Evolutionary conservation across 2,329 filamentous ascomycete genomes (phyloP), one percentile per base, ranked within the genome.

Genomic region (Hypoxylon sp.): DNA sequence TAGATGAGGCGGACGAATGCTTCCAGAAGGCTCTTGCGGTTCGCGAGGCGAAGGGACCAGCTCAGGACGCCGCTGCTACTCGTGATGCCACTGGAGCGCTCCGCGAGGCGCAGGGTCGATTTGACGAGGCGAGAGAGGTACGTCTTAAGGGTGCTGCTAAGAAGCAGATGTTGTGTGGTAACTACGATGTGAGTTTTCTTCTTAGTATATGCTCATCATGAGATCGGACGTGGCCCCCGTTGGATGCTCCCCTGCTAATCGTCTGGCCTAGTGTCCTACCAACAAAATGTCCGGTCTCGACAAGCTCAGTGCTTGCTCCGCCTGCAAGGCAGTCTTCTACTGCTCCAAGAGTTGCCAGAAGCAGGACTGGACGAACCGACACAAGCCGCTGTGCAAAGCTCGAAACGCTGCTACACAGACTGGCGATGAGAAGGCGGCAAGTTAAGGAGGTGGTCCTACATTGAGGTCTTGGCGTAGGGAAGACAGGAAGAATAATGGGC

Each of bases 81-180:
- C 59, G 72, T 1, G 71, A 73, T 25, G 71, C 64, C 17, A 42
- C 72, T 37, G 71, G 61, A 27, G 60, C 59, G 6, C 54, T 73
- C 55, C 49, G 72, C 7, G 72, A 74, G 64, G 64, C 66, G 4
- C 71, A 74, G 64, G 71, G 68, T 0, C 50, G 66, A 13, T 72
- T 71, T 22, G 60, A 30, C 0, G 72, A 71, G 6, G 71, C 71
- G 3, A 55, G 63, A 13, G 63, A 67, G 35, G 55, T 71, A 13
- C 63, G 72, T 1, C 59, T 73, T 2, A n/a, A 42, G 8, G 70
- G 72, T 11, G 22, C 33, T 2, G 30, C 27, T 40, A 62, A 67
- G 56, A 56, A 49, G 3, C 25, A 66, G 49, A 69, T 72, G n/a
- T 31, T 72, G 51, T 72, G 72, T 57, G 67, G 68, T n/a, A 65